Percentiles rank a stretch among this genome's conserved stretches.
Evolutionary conservation across 768 basidiomycete genomes (phyloP).

Genomic region (Lentinula sp.): DNA sequence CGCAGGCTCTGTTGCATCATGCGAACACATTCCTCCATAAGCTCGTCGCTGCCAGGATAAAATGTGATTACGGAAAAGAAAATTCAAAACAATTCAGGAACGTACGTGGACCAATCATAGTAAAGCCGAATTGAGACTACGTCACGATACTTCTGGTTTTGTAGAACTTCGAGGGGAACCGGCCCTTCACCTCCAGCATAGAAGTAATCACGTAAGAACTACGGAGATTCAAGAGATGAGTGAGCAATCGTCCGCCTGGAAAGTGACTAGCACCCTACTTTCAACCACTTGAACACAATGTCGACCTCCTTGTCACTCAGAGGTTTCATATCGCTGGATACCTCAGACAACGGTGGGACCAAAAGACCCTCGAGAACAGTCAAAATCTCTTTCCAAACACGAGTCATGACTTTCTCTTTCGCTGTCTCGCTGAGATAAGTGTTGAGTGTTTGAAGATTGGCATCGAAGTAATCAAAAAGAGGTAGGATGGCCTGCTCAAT

Average conservation of each 20-base stretch:
- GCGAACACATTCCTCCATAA: slow-evolving; percentile 94
- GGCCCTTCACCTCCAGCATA: slow-evolving; percentile 92
- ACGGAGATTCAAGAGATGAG: neutral
- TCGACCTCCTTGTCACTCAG: slow-evolving; percentile 95
- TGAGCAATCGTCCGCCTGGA: slow-evolving; percentile 2
- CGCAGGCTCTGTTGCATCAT: slow-evolving; percentile 89
- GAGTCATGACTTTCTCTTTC: slow-evolving; percentile 87
- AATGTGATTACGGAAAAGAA: neutral
- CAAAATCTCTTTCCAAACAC: slow-evolving; percentile 95
- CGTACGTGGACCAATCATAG: slow-evolving; percentile 93
- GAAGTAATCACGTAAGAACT: slow-evolving; percentile 96
- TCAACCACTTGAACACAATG: slow-evolving; percentile 97
- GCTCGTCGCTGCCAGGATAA: slow-evolving; percentile 47
- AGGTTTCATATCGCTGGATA: slow-evolving; percentile 85
- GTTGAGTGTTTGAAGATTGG: slow-evolving; percentile 86
- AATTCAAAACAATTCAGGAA: neutral
- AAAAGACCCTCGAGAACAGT: slow-evolving; percentile 80
- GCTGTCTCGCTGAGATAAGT: slow-evolving; percentile 79
- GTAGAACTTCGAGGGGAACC: slow-evolving; percentile 76
- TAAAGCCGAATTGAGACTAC: slow-evolving; percentile 86
- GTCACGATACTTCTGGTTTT: slow-evolving; percentile 94
- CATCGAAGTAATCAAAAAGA: slow-evolving; percentile 94
- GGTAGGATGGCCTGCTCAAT: slow-evolving; percentile 90
- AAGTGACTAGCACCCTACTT: slow-evolving; percentile 40
- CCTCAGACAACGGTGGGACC: slow-evolving; percentile 84